These are phyloP conservation scores for Plasmodium sp. DNA, from an alignment of 169 alveolate species.

Conservation along the genomic window DNA sequence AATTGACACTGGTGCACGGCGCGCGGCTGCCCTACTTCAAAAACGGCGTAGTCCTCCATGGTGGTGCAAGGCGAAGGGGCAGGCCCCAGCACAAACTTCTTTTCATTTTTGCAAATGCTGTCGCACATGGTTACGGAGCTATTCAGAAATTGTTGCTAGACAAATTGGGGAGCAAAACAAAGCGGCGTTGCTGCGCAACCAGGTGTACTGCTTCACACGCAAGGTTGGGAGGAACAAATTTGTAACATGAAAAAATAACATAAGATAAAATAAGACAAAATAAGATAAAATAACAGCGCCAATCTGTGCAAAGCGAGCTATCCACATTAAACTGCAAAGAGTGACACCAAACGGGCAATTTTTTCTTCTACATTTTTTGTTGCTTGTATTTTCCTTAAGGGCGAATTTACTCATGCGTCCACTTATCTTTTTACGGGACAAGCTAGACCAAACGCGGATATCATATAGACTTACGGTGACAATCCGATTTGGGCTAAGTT, in stretches of 20 bases:
- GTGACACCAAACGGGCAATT: neutral
- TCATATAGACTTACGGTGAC: neutral
- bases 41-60: slow-evolving; percentile 24
- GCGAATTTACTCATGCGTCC: neutral
- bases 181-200: neutral
- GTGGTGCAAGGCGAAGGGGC: slow-evolving; percentile 51
- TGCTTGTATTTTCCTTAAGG: neutral
- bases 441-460: neutral
- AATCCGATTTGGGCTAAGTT: neutral
- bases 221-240: neutral
- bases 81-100: slow-evolving; percentile 16
- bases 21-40: slow-evolving; percentile 14
- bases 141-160: neutral
- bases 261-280: neutral
- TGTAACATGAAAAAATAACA: neutral
- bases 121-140: slow-evolving; percentile 38
- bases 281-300: neutral
- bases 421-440: neutral
- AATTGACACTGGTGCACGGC: neutral
- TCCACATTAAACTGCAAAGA: neutral
- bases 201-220: neutral
- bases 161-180: neutral
- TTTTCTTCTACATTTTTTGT: neutral
- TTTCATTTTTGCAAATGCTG: slow-evolving; percentile 48
- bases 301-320: neutral